Evolutionary conservation across 2,329 filamentous ascomycete species (phyloP), one percentile per base, ranked within the genome.

Genomic region (Fusarium nurragi): DNA sequence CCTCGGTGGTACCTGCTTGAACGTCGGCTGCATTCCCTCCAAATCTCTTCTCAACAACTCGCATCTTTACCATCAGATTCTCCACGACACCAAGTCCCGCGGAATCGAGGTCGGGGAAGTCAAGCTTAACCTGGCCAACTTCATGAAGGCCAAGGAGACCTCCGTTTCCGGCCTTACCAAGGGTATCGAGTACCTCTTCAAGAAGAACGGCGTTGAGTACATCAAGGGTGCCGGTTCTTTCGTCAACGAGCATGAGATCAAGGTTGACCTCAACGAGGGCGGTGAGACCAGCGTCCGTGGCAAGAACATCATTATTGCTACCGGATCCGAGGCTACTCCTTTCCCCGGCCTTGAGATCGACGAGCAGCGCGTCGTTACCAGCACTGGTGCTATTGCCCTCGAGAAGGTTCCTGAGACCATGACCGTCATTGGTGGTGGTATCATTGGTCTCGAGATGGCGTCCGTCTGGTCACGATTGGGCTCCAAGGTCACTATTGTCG

Each of bases 11-110:
- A 99, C 95, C 75, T 99, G 95, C 85, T 84, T 99, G 75, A 99
- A 99, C 79, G 95, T 99, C 76, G 95, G 95, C 82, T 99, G 95
- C 83, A 99, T 99, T 77, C 95, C 95, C 70, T 99, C 95, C 69
- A 99, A 99, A 83, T 97, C 95, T 65, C 92, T 99, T 72, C 92
- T 99, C 79, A 99, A 98, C 89, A 98, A 98, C 86, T 97, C 95
- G 73, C 93, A 97, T 80, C 87, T 98, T 62, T 98, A 98, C 86
- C 94, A 98, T 84, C 91, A 94, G 82, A 91, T 97, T 76, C 88
- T 96, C 63, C 94, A 99, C 84, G 95, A 99, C 84, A 94, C 93
- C 70, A 97, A 97, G 84, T 88, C 91, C 81, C 93, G 95, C 78
- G 95, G 95, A 77, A 99, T 99, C 78, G 94, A 98, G 77, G 95